Percentiles rank a stretch among this genome's conserved stretches.
Conservation (phyloP, 805 yeast species). For the Candida peoriensis region DNA sequence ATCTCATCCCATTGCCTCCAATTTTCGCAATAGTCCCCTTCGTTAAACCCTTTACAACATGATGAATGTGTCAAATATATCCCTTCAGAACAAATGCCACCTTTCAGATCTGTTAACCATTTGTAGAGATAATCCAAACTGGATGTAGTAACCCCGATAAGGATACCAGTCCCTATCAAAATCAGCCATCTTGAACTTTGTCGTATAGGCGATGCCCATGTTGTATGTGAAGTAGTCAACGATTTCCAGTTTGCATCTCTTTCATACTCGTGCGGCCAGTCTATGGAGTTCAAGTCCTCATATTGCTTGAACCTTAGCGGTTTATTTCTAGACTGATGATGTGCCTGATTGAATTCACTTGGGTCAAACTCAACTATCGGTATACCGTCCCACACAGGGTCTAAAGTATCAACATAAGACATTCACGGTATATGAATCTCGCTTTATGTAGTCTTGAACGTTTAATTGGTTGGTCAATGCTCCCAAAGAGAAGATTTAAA, state of each 20-base stretch:
- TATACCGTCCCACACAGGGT: conserved; percentile 4
- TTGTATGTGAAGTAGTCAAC: background rate
- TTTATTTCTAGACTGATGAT: conserved; percentile 3
- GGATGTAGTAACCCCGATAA: conserved; percentile 45
- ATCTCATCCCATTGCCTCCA: conserved; percentile 31
- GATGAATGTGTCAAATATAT: conserved; percentile 22
- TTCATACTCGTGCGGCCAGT: conserved; percentile 46
- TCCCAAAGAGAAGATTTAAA: too few relatives aligned
- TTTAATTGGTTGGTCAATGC: too few relatives aligned
- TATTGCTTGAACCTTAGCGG: conserved; percentile 22
- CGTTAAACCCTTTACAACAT: conserved; percentile 26
- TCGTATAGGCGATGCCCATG: conserved; percentile 7
- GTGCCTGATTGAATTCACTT: background rate
- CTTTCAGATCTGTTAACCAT: conserved; percentile 46
- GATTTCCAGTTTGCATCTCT: conserved; percentile 1
- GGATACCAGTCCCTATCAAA: conserved; percentile 38
- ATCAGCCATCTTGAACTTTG: conserved; percentile 39
- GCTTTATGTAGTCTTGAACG: too few relatives aligned
- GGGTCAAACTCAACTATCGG: conserved; percentile 12
- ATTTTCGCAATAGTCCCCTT: conserved; percentile 28
- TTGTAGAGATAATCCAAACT: conserved; percentile 44
- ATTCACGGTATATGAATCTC: too few relatives aligned
- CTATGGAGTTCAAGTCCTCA: conserved; percentile 40
- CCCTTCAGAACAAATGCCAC: conserved; percentile 43
- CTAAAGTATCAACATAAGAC: too few relatives aligned